These are phyloP conservation scores for Bruguiera gymnorhiza DNA, from an alignment of 345 rosid species.

Conservation along the genomic window DNA sequence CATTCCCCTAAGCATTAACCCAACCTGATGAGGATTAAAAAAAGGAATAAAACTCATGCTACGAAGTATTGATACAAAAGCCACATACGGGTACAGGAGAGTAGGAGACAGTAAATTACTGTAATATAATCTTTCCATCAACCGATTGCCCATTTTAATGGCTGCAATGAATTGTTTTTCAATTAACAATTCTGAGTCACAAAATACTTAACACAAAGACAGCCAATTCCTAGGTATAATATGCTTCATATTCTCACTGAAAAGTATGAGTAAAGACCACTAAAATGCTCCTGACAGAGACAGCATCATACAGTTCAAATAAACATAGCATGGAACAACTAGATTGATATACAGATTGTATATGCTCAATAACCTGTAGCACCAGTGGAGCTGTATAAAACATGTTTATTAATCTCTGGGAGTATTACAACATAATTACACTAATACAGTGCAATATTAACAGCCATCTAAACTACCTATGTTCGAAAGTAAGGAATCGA, in stretches of 20 bases:
- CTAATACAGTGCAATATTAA: no score
- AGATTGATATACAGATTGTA: no score
- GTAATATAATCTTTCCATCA: neutral
- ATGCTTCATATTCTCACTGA: neutral
- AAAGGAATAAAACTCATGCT: constrained; percentile 6
- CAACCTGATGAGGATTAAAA: constrained; percentile 54
- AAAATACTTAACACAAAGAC: neutral
- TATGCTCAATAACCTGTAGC: no score
- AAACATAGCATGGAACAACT: no score
- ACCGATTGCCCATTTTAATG: constrained; percentile 1
- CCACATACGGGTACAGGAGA: neutral
- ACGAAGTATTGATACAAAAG: neutral
- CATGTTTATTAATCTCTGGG: no score
- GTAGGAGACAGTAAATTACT: neutral
- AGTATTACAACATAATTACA: no score
- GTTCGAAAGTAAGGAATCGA: no score
- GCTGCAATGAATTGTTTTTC: neutral
- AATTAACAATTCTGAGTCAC: neutral
- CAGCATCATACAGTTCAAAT: no score
- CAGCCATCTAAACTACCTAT: no score
- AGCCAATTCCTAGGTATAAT: neutral
- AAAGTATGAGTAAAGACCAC: no score
- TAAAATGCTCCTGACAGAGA: no score
- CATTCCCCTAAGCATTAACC: constrained; percentile 99
- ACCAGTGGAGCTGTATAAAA: no score